Conservation (phyloP, 345 rosid species). For the Melastoma malabathricum region DNA sequence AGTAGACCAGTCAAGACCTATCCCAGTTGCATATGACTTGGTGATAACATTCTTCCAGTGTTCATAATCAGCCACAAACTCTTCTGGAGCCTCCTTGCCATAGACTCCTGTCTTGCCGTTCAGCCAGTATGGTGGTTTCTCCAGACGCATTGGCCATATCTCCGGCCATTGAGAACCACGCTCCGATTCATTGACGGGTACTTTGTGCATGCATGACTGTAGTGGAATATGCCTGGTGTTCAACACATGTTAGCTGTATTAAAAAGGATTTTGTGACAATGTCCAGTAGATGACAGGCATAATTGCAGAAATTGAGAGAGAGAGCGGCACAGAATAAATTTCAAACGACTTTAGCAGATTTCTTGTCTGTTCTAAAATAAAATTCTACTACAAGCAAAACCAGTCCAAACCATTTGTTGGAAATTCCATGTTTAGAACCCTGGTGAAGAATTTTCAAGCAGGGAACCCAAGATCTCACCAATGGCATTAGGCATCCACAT, state of each 20-base stretch:
- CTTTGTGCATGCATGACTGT: slow-evolving; percentile 72
- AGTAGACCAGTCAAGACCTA: slow-evolving; percentile 54
- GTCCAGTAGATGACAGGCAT: too few species aligned
- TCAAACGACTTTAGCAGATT: too few species aligned
- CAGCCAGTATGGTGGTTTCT: slow-evolving; percentile 63
- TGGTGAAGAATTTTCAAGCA: too few species aligned
- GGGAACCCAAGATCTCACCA: too few species aligned
- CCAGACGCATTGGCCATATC: slow-evolving; percentile 56
- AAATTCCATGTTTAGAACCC: too few species aligned
- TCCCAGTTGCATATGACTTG: slow-evolving; percentile 37
- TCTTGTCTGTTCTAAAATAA: too few species aligned
- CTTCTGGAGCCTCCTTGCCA: slow-evolving; percentile 56
- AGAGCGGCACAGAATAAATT: too few species aligned
- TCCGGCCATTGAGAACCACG: slow-evolving; percentile 71
- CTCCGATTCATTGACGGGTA: slow-evolving; percentile 32
- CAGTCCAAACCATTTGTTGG: too few species aligned
- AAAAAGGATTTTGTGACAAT: not conserved
- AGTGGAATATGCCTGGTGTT: slow-evolving; percentile 55
- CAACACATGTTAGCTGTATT: slow-evolving; percentile 1
- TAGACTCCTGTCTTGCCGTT: slow-evolving; percentile 46
- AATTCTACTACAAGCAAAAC: too few species aligned
- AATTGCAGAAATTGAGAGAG: too few species aligned
- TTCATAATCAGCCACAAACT: slow-evolving; percentile 45
- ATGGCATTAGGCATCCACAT: too few species aligned
- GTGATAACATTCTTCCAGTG: slow-evolving; percentile 60